Evolutionary conservation across 805 yeast species (phyloP).

Genomic region (Metschnikowia dekortorum): DNA sequence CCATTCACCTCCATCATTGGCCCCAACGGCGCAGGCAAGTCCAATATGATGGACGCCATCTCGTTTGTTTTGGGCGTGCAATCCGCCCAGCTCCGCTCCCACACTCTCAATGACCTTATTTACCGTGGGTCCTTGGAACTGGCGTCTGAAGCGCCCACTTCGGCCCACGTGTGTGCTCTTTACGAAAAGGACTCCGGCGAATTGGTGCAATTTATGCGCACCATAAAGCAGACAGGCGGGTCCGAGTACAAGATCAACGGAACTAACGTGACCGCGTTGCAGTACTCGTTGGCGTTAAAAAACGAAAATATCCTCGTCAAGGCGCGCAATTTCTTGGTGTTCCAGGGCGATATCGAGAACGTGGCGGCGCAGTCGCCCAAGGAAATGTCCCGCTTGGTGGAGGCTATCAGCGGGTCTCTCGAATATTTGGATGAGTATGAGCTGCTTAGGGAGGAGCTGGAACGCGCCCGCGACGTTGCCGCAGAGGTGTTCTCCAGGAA

Average conservation of each 20-base stretch:
- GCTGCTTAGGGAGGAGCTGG: conserved; percentile 55
- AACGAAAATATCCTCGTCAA: conserved; percentile 78
- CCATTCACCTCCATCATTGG: conserved; percentile 90
- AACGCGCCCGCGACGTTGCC: conserved; percentile 59
- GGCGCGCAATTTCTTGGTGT: conserved; percentile 88
- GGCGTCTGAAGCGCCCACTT: conserved; percentile 33
- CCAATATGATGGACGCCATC: conserved; percentile 96
- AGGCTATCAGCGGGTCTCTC: conserved; percentile 76
- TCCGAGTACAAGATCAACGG: conserved; percentile 69
- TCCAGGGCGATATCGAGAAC: conserved; percentile 95
- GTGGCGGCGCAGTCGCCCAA: conserved; percentile 82
- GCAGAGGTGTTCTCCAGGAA: conserved; percentile 62
- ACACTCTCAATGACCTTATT: conserved; percentile 67
- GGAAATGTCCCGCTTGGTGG: conserved; percentile 71
- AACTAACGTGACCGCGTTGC: conserved; percentile 53
- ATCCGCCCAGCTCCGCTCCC: conserved; percentile 70
- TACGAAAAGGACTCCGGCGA: conserved; percentile 64
- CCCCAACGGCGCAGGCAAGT: conserved; percentile 98
- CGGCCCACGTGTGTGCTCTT: conserved; percentile 74
- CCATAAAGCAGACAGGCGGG: conserved; percentile 52
- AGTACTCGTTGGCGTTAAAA: conserved; percentile 64
- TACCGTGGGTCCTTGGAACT: conserved; percentile 57
- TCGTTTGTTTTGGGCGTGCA: conserved; percentile 89
- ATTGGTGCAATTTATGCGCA: conserved; percentile 56
- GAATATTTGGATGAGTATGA: conserved; percentile 69